Base-by-base conservation (phyloP, 116 monocot genomes). In the Papilionanthe hybrid region DNA sequence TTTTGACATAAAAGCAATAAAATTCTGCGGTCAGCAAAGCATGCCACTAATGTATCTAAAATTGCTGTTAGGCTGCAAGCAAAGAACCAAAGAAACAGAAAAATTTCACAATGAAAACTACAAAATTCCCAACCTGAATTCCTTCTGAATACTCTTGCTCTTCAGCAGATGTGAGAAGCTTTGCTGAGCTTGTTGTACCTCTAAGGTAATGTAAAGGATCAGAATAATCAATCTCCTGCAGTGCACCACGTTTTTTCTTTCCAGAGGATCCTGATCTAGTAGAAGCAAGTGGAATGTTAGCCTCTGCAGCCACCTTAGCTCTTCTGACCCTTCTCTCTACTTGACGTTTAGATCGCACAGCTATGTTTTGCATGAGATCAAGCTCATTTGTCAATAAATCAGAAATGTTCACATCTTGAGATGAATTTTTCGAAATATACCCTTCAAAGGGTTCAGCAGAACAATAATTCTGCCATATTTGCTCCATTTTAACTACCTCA, bases 161-260 rank as follows among this genome's bases (percentile, higher is more conserved):
- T 87, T 96, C 92, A 72, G 75, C 43, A 78, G 89, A 85, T 63
- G 96, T 92, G 37, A 96, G 88, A 80, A 90, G 86, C 81, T 82
- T 90, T 55, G 86, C 82, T 67, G 85, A 81, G 48, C 79, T 88
- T 28, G 94, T 85, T 28, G 87, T 94, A 25, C 82, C 84, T 84
- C 88, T 89, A 58, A 91, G 86, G 57, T 91, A 89, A 67, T 85
- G 91, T 75, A 97, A 83, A 19, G 94, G 97, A 83, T 94, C 97
- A 49, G 89, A 88, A 81, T 80, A 92, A 87, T 89, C 91, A 68
- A 89, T 57, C 72, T 87, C 92, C 56, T 86, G 91, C 25, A 88
- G 27, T 58, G 83, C 5, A 72, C 87, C 45, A 9, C 88, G 86
- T 67, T 89, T 94, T 82, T 91, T 97, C 84, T 86, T 89, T 29